Base-by-base conservation (phyloP, 306 rosid species). In the Quercus variabilis region DNA sequence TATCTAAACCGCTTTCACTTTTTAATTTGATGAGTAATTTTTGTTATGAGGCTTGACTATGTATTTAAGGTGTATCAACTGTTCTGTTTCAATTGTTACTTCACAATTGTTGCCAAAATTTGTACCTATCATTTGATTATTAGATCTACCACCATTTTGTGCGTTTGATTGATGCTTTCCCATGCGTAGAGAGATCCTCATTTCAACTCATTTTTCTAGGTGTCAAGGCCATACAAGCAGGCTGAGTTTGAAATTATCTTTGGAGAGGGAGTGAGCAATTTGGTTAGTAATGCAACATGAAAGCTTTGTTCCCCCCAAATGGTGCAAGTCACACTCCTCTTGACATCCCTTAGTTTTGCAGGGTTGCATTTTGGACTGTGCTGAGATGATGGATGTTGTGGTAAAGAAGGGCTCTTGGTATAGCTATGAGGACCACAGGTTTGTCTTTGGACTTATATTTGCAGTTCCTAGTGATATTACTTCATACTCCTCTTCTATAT, bases 341-440 rank as follows among this genome's bases (percentile, higher is more conserved):
- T 83, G 54, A 85, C 78, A 49, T 26, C 41, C n/a, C 43, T 75
- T 79, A 77, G 74, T 80, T 73, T 81, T 86, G 78, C 96, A 95
- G 99, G 99, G 98, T 41, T 95, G 99, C 87, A 77, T 95, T 82
- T 88, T 95, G 85, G 99, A 95, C 88, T 95, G 98, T 86, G 99
- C 97, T 67, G 99, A 95, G 88, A 81, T 84, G 49, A 83, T 91
- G 94, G 97, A 92, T 62, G 81, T 95, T 69, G 85, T 95, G 81
- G 79, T 83, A 71, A 95, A 87, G 84, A 95, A 92, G 87, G 99
- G 98, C 28, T 90, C 99, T 81, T 95, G 99, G 99, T 95, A 95
- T 81, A 92, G 98, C 85, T 95, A 87, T 57, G 96, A 92, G 69
- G 97, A 95, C 62, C 97, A 95, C 59, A 88, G 99, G 99, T 95